Conservation (phyloP, 768 basidiomycete species). For the Russula sp. region DNA sequence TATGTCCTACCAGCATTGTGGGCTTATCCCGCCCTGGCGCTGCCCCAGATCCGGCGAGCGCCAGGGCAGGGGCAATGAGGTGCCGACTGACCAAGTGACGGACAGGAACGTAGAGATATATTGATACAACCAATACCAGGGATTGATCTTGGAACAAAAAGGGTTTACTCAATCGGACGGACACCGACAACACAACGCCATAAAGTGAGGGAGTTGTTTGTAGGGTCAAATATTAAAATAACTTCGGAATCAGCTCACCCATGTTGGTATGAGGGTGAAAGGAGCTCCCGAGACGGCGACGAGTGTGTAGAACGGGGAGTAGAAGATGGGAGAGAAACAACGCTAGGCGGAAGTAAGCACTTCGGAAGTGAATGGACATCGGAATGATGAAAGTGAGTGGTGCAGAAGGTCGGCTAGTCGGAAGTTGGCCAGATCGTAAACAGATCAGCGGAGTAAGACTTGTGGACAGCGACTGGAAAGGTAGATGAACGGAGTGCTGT, state of each 20-base stretch:
- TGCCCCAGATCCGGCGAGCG: slow-evolving; percentile 26
- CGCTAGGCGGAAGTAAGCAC: slow-evolving; percentile 33
- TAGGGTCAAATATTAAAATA: slow-evolving; percentile 58
- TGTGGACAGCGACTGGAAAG: slow-evolving; percentile 45
- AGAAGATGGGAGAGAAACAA: slow-evolving; percentile 26
- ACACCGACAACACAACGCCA: slow-evolving; percentile 45
- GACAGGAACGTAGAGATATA: slow-evolving; percentile 52
- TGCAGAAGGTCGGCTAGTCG: slow-evolving; percentile 24
- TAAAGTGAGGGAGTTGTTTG: slow-evolving; percentile 47
- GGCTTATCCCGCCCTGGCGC: slow-evolving; percentile 32
- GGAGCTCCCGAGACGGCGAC: slow-evolving; percentile 25
- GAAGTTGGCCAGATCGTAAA: slow-evolving; percentile 33
- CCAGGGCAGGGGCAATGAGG: slow-evolving; percentile 25
- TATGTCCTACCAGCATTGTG: slow-evolving; percentile 32
- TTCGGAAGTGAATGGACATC: slow-evolving; percentile 32
- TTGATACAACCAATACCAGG: slow-evolving; percentile 40
- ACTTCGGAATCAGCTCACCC: slow-evolving; percentile 51
- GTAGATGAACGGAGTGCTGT: background rate
- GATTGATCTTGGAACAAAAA: slow-evolving; percentile 26
- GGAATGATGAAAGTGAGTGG: slow-evolving; percentile 43
- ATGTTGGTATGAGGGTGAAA: slow-evolving; percentile 25
- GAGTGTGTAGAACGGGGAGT: slow-evolving; percentile 28
- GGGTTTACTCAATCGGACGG: slow-evolving; percentile 23
- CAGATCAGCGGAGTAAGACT: slow-evolving; percentile 52
- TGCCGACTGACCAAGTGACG: slow-evolving; percentile 36